Conservation (phyloP, 116 monocot genomes). For the Zostera marina region DNA sequence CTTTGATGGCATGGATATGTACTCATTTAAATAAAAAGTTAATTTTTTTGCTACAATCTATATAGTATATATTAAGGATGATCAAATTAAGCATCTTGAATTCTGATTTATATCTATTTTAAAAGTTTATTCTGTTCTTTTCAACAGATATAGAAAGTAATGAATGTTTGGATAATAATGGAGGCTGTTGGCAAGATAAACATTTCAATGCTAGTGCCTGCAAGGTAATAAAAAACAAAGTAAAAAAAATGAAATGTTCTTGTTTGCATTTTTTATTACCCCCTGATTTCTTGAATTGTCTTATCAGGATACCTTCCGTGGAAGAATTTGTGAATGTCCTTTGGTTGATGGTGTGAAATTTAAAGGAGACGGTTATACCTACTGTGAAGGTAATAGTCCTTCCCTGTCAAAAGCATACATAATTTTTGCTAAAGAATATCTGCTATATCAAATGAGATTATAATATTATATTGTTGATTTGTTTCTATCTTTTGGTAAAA, state of each 20-base stretch:
- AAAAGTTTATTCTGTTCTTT: neutral
- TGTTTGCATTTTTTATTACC: neutral
- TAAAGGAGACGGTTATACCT: conserved; percentile 70
- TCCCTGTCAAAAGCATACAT: neutral
- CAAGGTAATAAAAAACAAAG: conserved; percentile 36
- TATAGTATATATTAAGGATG: neutral
- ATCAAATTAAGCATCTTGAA: neutral
- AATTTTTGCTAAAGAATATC: neutral
- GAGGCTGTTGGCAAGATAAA: conserved; percentile 81
- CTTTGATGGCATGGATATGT: too few species aligned
- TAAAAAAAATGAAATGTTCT: neutral
- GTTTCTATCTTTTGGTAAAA: too few species aligned
- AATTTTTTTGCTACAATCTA: neutral
- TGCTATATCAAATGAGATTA: neutral
- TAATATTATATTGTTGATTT: too few species aligned
- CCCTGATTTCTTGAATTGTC: neutral
- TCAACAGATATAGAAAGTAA: conserved; percentile 63
- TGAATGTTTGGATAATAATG: conserved; percentile 63
- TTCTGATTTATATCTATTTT: neutral
- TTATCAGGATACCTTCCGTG: conserved; percentile 71
- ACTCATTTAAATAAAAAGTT: neutral
- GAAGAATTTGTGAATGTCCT: conserved; percentile 80
- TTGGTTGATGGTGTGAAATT: conserved; percentile 59
- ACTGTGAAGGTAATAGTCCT: conserved; percentile 48
- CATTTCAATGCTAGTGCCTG: conserved; percentile 51